Conservation (phyloP, 1,284 basidiomycete species). For the Caloboletus firmus region DNA sequence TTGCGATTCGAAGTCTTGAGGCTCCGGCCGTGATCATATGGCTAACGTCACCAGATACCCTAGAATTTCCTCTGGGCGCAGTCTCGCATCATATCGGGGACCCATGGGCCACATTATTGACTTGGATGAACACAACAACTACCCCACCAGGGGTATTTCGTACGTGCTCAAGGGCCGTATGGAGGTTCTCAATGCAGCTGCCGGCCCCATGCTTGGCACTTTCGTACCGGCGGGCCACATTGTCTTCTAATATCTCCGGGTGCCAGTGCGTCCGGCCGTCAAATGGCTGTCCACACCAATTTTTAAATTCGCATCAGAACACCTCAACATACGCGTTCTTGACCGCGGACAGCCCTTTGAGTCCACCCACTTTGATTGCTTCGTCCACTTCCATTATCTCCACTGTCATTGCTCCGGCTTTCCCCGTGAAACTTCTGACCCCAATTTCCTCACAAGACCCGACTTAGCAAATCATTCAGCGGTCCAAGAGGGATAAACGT, state of each 20-base stretch:
- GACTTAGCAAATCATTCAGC: background rate
- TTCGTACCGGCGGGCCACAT: background rate
- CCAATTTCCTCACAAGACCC: background rate
- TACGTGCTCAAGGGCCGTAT: background rate
- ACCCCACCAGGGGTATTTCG: background rate
- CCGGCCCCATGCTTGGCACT: background rate
- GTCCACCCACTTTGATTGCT: background rate
- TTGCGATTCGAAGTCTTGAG: background rate
- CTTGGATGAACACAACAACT: background rate
- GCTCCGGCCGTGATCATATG: background rate
- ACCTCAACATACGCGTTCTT: background rate
- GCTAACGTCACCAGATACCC: background rate
- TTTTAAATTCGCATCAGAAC: background rate
- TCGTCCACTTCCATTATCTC: background rate
- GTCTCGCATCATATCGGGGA: background rate
- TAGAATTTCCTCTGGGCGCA: background rate
- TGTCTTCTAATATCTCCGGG: background rate
- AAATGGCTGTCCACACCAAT: background rate
- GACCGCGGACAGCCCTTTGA: background rate
- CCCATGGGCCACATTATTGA: background rate
- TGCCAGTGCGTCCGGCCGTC: background rate
- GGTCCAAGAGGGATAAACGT: background rate
- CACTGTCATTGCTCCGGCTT: constrained; percentile 13
- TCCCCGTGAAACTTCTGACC: background rate
- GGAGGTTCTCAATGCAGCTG: background rate